Evolutionary conservation across 768 basidiomycete species (phyloP).

Genomic region (Cyathus striatus): DNA sequence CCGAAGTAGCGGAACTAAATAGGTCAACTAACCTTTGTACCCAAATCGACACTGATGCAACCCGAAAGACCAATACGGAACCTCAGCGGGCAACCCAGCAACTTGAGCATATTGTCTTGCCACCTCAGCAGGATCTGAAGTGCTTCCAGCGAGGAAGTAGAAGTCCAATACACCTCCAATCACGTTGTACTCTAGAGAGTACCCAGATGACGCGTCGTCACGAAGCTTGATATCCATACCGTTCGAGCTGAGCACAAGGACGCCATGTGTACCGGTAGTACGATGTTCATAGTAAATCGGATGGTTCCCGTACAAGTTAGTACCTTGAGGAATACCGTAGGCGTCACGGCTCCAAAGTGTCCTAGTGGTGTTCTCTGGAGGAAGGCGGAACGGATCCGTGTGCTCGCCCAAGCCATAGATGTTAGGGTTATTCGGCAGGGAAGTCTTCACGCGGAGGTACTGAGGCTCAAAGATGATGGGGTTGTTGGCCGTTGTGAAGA

Average conservation of each 20-base stretch:
- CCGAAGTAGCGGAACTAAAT: neutral
- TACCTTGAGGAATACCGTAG: conserved; percentile 48
- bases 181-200: conserved; percentile 65
- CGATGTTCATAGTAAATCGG: conserved; percentile 73
- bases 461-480: conserved; percentile 74
- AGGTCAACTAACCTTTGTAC: conserved; percentile 40
- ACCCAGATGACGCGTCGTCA: conserved; percentile 25
- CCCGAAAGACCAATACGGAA: conserved; percentile 73
- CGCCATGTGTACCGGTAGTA: conserved; percentile 60
- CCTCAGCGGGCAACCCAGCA: conserved; percentile 61
- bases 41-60: conserved; percentile 73
- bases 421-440: conserved; percentile 54
- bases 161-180: conserved; percentile 78
- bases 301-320: conserved; percentile 68
- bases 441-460: conserved; percentile 68
- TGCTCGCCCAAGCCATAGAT: conserved; percentile 78
- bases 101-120: conserved; percentile 67
- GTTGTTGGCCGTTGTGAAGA: conserved; percentile 58
- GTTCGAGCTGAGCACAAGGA: conserved; percentile 64
- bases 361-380: conserved; percentile 37
- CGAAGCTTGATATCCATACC: conserved; percentile 77
- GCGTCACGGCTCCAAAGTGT: conserved; percentile 67
- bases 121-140: conserved; percentile 49
- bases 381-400: conserved; percentile 60
- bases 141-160: conserved; percentile 71